Evolutionary conservation across 2,329 filamentous ascomycete species (phyloP).

Genomic region (Phyllosticta ampelicida): DNA sequence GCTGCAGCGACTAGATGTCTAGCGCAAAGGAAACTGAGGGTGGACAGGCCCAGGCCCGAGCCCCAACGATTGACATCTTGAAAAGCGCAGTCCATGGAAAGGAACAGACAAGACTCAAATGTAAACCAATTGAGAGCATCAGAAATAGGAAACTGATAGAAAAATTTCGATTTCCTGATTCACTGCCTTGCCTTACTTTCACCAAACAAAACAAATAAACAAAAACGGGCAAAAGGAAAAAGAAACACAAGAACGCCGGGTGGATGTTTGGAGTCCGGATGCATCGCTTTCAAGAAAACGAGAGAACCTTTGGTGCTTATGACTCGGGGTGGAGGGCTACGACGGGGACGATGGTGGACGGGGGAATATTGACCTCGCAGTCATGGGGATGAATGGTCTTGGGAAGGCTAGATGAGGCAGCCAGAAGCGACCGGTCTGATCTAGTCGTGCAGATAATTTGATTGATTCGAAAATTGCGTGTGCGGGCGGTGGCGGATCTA

Average conservation of each 20-base stretch:
- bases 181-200: not conserved
- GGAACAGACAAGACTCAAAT: no score
- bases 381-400: not conserved
- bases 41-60: no score
- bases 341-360: not conserved
- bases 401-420: not conserved
- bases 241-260: slow-evolving; percentile 1
- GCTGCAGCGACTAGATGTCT: no score
- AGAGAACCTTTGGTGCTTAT: not conserved
- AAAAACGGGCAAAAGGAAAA: not conserved
- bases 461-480: not conserved
- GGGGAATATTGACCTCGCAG: not conserved
- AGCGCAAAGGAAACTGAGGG: no score
- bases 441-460: not conserved
- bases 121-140: not conserved
- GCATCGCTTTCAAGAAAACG: slow-evolving; percentile 4
- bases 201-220: not conserved
- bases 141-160: not conserved
- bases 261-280: slow-evolving; percentile 4
- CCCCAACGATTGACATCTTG: no score
- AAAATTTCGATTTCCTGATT: not conserved
- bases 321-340: not conserved
- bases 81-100: no score
- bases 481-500: not conserved
- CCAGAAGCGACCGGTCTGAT: not conserved